phyloP scores from a whole-genome alignment of 1,284 basidiomycete genomes.

The Leccinum fuscescens region DNA sequence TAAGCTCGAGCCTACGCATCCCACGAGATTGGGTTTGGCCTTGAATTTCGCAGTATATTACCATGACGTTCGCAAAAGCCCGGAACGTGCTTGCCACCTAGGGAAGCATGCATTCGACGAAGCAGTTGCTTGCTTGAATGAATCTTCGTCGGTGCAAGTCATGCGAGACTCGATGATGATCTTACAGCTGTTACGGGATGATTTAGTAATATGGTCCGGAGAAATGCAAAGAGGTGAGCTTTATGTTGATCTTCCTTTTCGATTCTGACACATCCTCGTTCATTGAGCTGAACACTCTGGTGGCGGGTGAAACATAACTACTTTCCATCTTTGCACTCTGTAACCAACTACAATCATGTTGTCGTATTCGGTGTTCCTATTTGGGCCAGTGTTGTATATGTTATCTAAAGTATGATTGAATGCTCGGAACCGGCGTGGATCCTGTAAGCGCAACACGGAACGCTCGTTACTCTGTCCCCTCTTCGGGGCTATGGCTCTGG shows the following conservation, averaged over 20 bases:
- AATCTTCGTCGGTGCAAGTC: conserved; percentile 41
- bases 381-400: conserved; percentile 8
- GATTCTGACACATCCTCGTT: conserved; percentile 13
- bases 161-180: conserved; percentile 66
- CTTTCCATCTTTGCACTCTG: background rate
- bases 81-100: conserved; percentile 89
- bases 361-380: background rate
- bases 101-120: conserved; percentile 76
- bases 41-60: conserved; percentile 98
- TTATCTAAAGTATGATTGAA: conserved; percentile 13
- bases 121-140: conserved; percentile 51
- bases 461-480: background rate
- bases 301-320: conserved; percentile 13
- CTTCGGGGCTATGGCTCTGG: conserved; percentile 36
- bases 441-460: background rate
- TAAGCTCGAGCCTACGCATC: conserved; percentile 59
- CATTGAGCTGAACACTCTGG: conserved; percentile 25
- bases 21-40: conserved; percentile 83
- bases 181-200: conserved; percentile 61
- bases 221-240: conserved; percentile 50
- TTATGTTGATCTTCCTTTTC: conserved; percentile 7
- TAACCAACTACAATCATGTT: background rate
- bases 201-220: conserved; percentile 61
- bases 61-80: conserved; percentile 91
- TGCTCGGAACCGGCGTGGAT: background rate